Evolutionary conservation across 2,329 filamentous ascomycete genomes (phyloP).

Genomic region (Coniochaeta pulveracea): DNA sequence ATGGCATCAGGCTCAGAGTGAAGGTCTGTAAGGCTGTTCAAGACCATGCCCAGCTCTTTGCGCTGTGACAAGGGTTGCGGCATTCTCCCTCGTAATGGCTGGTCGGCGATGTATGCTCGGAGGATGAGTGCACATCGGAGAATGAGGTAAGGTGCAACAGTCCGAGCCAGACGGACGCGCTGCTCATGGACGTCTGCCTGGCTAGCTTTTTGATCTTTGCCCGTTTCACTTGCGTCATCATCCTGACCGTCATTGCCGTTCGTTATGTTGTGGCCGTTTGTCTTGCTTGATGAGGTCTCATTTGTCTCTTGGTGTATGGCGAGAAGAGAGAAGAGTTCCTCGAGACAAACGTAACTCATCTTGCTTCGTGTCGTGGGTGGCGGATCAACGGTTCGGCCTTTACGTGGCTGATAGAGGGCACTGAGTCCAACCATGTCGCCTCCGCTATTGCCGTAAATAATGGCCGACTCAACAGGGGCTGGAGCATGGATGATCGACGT

Average conservation of each 20-base stretch:
- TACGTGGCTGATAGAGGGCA: constrained; percentile 51
- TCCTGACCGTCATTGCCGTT: too few relatives aligned
- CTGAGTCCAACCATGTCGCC: constrained; percentile 39
- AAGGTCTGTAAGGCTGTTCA: constrained; percentile 55
- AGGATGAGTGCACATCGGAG: constrained; percentile 70
- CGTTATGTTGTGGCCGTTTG: too few relatives aligned
- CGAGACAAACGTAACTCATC: constrained; percentile 72
- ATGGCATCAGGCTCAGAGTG: constrained; percentile 61
- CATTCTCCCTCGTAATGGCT: constrained; percentile 79
- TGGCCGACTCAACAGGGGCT: constrained; percentile 38
- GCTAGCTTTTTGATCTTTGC: background rate
- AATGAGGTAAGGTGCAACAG: constrained; percentile 70
- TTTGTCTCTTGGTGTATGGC: constrained; percentile 36
- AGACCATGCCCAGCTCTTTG: constrained; percentile 63
- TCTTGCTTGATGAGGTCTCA: too few relatives aligned
- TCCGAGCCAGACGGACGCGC: constrained; percentile 55
- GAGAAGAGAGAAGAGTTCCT: constrained; percentile 65
- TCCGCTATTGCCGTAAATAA: constrained; percentile 39
- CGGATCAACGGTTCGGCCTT: constrained; percentile 62
- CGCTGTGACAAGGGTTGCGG: constrained; percentile 76
- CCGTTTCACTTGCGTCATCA: background rate
- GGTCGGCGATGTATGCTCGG: constrained; percentile 81
- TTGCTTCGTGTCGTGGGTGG: constrained; percentile 51
- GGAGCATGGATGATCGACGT: constrained; percentile 71
- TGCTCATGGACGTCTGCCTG: constrained; percentile 17